Conservation (phyloP, 495 filamentous ascomycete species). For the Neurospora sp. region DNA sequence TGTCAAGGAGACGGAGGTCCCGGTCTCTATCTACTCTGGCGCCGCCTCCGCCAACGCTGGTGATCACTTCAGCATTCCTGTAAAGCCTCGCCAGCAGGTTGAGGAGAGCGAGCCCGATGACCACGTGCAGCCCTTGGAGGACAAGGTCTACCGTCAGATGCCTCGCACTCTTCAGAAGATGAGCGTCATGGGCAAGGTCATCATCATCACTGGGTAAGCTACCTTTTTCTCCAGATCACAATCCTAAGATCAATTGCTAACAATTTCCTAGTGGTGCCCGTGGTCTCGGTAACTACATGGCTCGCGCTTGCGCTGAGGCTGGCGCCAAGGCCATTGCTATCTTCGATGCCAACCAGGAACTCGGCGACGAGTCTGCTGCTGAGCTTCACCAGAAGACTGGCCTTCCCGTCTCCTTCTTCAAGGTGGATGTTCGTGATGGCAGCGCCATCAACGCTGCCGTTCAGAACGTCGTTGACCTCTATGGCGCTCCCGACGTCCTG, state of each 20-base stretch:
- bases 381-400: slow-evolving; percentile 57
- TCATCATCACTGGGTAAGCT: slow-evolving; percentile 61
- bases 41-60: slow-evolving; percentile 34
- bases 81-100: slow-evolving; percentile 36
- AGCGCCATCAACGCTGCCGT: slow-evolving; percentile 52
- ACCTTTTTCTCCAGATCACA: not conserved
- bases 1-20: slow-evolving; percentile 40
- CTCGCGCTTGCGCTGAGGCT: slow-evolving; percentile 61
- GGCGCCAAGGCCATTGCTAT: slow-evolving; percentile 64
- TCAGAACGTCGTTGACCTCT: slow-evolving; percentile 45
- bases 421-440: slow-evolving; percentile 64
- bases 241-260: slow-evolving; percentile 10
- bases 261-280: slow-evolving; percentile 51
- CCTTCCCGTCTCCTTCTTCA: slow-evolving; percentile 65
- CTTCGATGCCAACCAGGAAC: slow-evolving; percentile 61
- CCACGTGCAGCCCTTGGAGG: slow-evolving; percentile 31
- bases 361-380: slow-evolving; percentile 56
- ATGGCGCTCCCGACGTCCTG: slow-evolving; percentile 59
- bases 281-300: slow-evolving; percentile 68
- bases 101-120: slow-evolving; percentile 22
- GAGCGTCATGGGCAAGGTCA: slow-evolving; percentile 55
- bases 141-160: slow-evolving; percentile 35
- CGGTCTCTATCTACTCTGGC: slow-evolving; percentile 37
- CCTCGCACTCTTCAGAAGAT: slow-evolving; percentile 54
- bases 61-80: slow-evolving; percentile 67